phyloP scores from a whole-genome alignment of 768 basidiomycete species.

The Tulasnella sp. region DNA sequence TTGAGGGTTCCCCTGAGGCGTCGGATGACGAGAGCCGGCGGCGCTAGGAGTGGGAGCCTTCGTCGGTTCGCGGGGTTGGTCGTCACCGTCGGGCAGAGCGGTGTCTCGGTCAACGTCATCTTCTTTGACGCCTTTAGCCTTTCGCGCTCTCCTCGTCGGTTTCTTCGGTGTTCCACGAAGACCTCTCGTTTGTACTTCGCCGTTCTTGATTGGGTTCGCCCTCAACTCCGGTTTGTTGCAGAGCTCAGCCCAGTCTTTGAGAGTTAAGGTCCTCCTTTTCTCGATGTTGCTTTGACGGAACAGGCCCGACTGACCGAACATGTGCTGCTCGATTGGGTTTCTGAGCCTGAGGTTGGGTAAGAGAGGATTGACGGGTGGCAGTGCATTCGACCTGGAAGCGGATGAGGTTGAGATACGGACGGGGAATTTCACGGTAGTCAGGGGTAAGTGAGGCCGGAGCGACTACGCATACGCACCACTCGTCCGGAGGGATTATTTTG shows the following conservation, averaged over 20 bases:
- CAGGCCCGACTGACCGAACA: slow-evolving; percentile 14
- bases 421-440: background rate
- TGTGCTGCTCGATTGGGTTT: slow-evolving; percentile 54
- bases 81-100: background rate
- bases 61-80: background rate
- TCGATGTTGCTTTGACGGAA: slow-evolving; percentile 16
- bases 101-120: slow-evolving; percentile 21
- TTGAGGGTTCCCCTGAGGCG: background rate
- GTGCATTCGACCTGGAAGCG: slow-evolving; percentile 47
- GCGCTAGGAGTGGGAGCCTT: background rate
- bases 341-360: slow-evolving; percentile 67
- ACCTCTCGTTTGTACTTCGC: background rate
- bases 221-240: slow-evolving; percentile 8
- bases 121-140: slow-evolving; percentile 23
- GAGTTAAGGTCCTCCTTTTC: slow-evolving; percentile 7
- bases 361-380: slow-evolving; percentile 63
- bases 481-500: slow-evolving; percentile 89
- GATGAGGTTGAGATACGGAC: slow-evolving; percentile 10
- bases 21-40: background rate
- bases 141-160: background rate
- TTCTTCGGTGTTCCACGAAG: background rate
- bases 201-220: slow-evolving; percentile 10
- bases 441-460: background rate
- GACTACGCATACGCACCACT: slow-evolving; percentile 70
- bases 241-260: slow-evolving; percentile 13